Base-by-base conservation (phyloP, 2,329 filamentous ascomycete genomes). In the Phoma herbarum region DNA sequence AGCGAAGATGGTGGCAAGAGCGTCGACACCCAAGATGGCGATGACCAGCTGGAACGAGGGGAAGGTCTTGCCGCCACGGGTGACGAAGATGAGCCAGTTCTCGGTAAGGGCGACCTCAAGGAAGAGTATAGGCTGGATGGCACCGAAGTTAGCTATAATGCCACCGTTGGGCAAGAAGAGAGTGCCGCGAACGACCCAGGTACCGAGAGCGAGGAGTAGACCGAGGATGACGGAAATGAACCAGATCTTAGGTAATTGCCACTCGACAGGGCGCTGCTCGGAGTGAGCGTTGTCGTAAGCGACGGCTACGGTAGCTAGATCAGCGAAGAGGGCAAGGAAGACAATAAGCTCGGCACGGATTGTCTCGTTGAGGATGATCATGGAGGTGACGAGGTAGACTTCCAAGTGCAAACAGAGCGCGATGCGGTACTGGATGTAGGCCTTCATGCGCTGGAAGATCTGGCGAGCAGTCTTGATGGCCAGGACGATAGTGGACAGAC, bases 221-320 rank as follows among this genome's bases (percentile, higher is more conserved):
- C 90, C 90, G 50, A 92, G 85, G 59, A 90, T 80, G 66, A 90
- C 82, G 62, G 85, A 88, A 71, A 92, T 91, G 66, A 92, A 84
- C 90, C 89, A 92, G 75, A 92, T 92, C 84, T 92, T 92, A 64
- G 89, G 89, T 64, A 92, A 77, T 80, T 92, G 90, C 90, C 90
- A 92, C 78, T 92, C 89, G 70, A 92, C 90, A 14, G 90, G 90
- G 37, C 89, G 87, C 60, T 83, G 83, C 74, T 92, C 90, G 70
- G 87, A 91, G 80, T 91, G 87, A 45, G 90, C 90, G 75, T 92
- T 91, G 75, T 92, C 90, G 81, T 92, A 92, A 47, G 90, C 90
- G 57, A 92, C 87, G 60, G 90, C 90, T 65, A 92, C 90, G 63
- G 90, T 92, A 61, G 90, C 90, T 78, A 92, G 80, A 84, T 92